These are phyloP conservation scores for Zasmidium angulare DNA, from an alignment of 2,329 filamentous ascomycete genomes.

Conservation along the genomic window DNA sequence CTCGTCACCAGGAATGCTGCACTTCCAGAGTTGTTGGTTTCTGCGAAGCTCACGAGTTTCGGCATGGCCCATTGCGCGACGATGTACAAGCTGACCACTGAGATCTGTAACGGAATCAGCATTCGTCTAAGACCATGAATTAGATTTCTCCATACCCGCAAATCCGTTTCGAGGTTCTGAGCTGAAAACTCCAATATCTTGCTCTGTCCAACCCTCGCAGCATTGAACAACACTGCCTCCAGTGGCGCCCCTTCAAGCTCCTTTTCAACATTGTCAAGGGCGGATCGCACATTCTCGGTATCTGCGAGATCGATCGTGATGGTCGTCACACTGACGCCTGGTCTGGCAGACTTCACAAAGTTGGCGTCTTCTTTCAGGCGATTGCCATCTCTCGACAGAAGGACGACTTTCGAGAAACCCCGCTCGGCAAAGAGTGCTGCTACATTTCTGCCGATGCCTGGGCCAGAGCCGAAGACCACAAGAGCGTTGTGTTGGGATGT, in stretches of 20 bases:
- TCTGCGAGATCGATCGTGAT: slow-evolving; percentile 46
- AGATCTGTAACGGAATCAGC: slow-evolving; percentile 36
- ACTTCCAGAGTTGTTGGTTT: slow-evolving; percentile 25
- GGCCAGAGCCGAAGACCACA: slow-evolving; percentile 33
- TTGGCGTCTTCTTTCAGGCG: slow-evolving; percentile 26
- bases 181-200: slow-evolving; percentile 42
- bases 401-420: slow-evolving; percentile 27
- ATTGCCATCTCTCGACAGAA: slow-evolving; percentile 25
- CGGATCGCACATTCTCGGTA: slow-evolving; percentile 35
- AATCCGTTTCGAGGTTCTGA: slow-evolving; percentile 49
- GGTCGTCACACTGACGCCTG: slow-evolving; percentile 35
- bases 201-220: slow-evolving; percentile 46
- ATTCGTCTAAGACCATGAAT: background rate
- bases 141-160: slow-evolving; percentile 38
- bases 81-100: slow-evolving; percentile 47
- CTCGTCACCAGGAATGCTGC: slow-evolving; percentile 51
- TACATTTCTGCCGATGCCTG: slow-evolving; percentile 30
- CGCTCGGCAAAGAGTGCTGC: slow-evolving; percentile 28
- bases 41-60: slow-evolving; percentile 30
- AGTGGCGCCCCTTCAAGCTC: slow-evolving; percentile 36
- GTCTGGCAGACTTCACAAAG: slow-evolving; percentile 18
- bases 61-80: slow-evolving; percentile 48
- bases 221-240: slow-evolving; percentile 53
- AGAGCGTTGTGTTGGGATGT: slow-evolving; percentile 22
- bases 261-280: slow-evolving; percentile 42